Conservation (phyloP, 2,329 filamentous ascomycete species). For the Trichoderma harzianum region DNA sequence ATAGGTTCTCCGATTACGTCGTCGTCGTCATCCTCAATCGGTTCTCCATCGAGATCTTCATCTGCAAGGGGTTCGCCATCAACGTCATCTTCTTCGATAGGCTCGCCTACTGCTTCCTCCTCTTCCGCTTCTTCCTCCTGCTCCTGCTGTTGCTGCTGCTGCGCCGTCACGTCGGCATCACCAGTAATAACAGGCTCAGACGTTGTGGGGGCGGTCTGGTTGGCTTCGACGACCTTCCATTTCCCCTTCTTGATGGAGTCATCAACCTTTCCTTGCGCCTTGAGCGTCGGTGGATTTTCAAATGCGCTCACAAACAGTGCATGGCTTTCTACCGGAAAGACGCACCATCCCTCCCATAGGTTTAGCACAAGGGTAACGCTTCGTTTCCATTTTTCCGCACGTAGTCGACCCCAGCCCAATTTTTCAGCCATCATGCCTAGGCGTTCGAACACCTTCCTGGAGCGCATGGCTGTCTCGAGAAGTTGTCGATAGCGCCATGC, state of each 20-base stretch:
- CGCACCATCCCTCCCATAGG: conserved; percentile 69
- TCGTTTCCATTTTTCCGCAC: conserved; percentile 80
- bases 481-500: conserved; percentile 83
- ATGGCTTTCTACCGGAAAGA: conserved; percentile 71
- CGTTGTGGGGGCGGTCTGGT: conserved; percentile 18
- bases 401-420: conserved; percentile 74
- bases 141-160: conserved; percentile 24
- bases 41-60: conserved; percentile 35
- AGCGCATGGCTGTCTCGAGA: conserved; percentile 69
- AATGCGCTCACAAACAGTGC: conserved; percentile 69
- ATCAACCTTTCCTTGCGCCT: conserved; percentile 29
- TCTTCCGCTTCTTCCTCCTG: conserved; percentile 46
- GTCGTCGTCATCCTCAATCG: conserved; percentile 30
- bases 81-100: conserved; percentile 47
- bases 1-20: conserved; percentile 20
- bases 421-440: conserved; percentile 71
- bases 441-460: conserved; percentile 67
- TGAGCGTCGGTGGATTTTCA: conserved; percentile 59
- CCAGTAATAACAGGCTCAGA: conserved; percentile 2
- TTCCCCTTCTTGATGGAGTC: conserved; percentile 30
- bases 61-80: conserved; percentile 39
- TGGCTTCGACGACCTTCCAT: conserved; percentile 51
- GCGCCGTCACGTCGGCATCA: background rate
- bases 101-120: conserved; percentile 40
- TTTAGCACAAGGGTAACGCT: conserved; percentile 66